These are phyloP conservation scores for Aureobasidium pullulans DNA, from an alignment of 2,329 filamentous ascomycete species.

Conservation along the genomic window DNA sequence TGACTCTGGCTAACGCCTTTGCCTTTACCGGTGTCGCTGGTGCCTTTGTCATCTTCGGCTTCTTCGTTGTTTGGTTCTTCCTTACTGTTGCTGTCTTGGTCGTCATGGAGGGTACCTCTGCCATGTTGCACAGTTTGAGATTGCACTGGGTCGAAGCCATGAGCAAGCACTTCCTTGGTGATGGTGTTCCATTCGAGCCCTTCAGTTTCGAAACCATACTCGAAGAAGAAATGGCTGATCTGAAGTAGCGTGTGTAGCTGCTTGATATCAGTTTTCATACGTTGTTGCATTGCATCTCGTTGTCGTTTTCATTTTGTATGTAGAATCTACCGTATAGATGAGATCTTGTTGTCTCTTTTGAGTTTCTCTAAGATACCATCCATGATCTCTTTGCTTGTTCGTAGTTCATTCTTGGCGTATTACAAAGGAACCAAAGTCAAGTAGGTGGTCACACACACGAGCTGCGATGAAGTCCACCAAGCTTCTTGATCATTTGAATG, in stretches of 20 bases:
- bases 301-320: slow-evolving; percentile 5
- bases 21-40: slow-evolving; percentile 58
- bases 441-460: too few species aligned
- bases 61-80: slow-evolving; percentile 86
- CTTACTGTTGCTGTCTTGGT: slow-evolving; percentile 75
- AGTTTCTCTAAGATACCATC: neutral
- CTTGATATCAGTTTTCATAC: neutral
- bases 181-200: slow-evolving; percentile 71
- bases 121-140: slow-evolving; percentile 87
- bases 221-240: slow-evolving; percentile 60
- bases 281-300: neutral
- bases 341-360: neutral
- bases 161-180: slow-evolving; percentile 93
- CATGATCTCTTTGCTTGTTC: too few species aligned
- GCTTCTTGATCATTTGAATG: too few species aligned
- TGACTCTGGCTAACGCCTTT: slow-evolving; percentile 82
- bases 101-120: slow-evolving; percentile 92
- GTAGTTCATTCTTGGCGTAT: too few species aligned
- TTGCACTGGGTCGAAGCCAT: slow-evolving; percentile 97
- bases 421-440: too few species aligned
- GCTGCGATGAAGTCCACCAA: too few species aligned
- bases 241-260: slow-evolving; percentile 22
- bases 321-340: slow-evolving; percentile 11
- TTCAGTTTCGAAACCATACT: slow-evolving; percentile 81
- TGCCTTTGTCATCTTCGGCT: slow-evolving; percentile 70